Evolutionary conservation across 2,329 filamentous ascomycete genomes (phyloP).

Genomic region (Ophiostoma angusticollis): DNA sequence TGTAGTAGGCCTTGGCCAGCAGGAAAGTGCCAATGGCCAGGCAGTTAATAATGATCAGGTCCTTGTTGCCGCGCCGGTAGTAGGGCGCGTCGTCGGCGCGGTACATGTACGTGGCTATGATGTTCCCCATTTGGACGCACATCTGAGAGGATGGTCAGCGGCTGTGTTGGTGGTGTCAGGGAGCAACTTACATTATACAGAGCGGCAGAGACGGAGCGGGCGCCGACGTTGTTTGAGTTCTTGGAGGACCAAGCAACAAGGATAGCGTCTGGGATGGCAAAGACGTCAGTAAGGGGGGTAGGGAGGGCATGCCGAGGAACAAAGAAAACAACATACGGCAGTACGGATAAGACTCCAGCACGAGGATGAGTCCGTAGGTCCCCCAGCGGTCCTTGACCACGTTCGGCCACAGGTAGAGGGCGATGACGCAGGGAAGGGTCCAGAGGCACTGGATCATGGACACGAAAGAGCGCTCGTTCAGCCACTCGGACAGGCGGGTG

Average conservation of each 20-base stretch:
- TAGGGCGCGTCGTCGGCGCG: constrained; percentile 18
- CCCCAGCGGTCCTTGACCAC: constrained; percentile 32
- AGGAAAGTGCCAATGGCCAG: constrained; percentile 37
- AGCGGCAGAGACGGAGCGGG: constrained; percentile 8
- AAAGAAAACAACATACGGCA: constrained; percentile 22
- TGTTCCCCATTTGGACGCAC: constrained; percentile 23
- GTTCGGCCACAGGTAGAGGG: constrained; percentile 33
- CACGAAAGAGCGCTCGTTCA: constrained; percentile 32
- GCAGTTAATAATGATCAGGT: constrained; percentile 22
- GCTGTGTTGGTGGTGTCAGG: background rate
- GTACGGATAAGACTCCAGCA: constrained; percentile 41
- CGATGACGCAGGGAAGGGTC: constrained; percentile 41
- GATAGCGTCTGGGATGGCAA: constrained; percentile 34
- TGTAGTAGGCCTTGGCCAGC: constrained; percentile 39
- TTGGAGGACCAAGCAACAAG: constrained; percentile 45
- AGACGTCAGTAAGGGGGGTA: background rate
- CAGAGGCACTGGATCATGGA: constrained; percentile 36
- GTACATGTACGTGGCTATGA: constrained; percentile 33
- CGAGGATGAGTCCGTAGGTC: constrained; percentile 36
- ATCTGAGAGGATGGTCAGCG: constrained; percentile 17
- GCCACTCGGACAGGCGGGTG: constrained; percentile 36
- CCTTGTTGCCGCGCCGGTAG: constrained; percentile 14
- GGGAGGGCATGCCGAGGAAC: background rate
- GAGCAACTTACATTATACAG: constrained; percentile 9
- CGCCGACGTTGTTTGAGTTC: constrained; percentile 29